These are phyloP conservation scores for Podospora comata DNA, from an alignment of 495 filamentous ascomycete genomes.

Conservation along the genomic window DNA sequence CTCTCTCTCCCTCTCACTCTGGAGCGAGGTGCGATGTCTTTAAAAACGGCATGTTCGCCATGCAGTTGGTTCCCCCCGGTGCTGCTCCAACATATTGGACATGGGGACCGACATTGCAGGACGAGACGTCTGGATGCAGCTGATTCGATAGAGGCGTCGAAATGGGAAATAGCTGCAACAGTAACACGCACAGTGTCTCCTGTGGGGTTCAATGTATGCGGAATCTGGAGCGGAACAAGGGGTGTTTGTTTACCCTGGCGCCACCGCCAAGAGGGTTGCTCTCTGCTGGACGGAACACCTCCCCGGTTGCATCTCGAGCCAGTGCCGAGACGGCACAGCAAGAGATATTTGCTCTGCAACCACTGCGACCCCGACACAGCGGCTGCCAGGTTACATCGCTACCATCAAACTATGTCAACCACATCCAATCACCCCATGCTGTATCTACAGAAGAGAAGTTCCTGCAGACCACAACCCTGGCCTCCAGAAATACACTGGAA, in stretches of 20 bases:
- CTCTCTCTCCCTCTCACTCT: not conserved
- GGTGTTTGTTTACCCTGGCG: not conserved
- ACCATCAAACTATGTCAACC: not conserved
- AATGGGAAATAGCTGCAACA: conserved; percentile 11
- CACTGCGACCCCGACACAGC: not conserved
- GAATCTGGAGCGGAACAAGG: not conserved
- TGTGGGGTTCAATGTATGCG: not conserved
- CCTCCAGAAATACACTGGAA: not conserved
- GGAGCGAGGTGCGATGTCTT: conserved; percentile 7
- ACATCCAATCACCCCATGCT: not conserved
- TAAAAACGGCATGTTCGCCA: conserved; percentile 11
- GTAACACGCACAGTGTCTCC: not conserved
- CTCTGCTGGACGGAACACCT: not conserved
- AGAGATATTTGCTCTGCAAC: not conserved
- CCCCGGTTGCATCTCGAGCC: conserved; percentile 5
- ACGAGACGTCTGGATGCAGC: conserved; percentile 4
- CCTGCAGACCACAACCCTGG: not conserved
- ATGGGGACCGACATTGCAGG: conserved; percentile 2
- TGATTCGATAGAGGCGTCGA: conserved; percentile 7
- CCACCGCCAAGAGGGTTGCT: not conserved
- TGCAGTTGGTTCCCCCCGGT: conserved; percentile 3
- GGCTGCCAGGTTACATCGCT: conserved; percentile 6
- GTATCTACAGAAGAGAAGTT: not conserved
- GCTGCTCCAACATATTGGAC: conserved; percentile 6
- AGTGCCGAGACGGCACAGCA: not conserved